phyloP scores from a whole-genome alignment of 1,139 yeast genomes.

The Wickerhamomyces sp. region DNA sequence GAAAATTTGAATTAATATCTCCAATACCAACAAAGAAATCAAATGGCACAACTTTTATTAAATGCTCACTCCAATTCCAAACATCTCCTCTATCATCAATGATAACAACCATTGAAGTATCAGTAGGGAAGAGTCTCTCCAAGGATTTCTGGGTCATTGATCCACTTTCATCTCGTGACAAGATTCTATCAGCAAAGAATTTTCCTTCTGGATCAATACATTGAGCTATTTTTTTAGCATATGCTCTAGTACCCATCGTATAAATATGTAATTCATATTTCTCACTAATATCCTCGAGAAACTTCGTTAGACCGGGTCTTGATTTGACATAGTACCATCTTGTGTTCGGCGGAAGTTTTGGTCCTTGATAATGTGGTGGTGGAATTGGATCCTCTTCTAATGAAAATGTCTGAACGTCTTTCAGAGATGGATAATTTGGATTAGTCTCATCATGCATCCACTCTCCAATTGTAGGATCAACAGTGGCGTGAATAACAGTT shows the following conservation, averaged over 20 bases:
- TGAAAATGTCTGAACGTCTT: slow-evolving; percentile 73
- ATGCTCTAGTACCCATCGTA: slow-evolving; percentile 98
- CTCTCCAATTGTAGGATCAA: slow-evolving; percentile 94
- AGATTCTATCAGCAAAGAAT: slow-evolving; percentile 85
- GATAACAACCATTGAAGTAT: slow-evolving; percentile 92
- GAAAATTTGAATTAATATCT: slow-evolving; percentile 88
- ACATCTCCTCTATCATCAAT: slow-evolving; percentile 98
- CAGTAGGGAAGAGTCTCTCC: slow-evolving; percentile 88
- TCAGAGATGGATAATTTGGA: slow-evolving; percentile 80
- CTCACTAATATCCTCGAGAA: slow-evolving; percentile 57
- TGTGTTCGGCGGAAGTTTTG: slow-evolving; percentile 46
- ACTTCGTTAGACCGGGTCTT: slow-evolving; percentile 79
- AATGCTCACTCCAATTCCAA: slow-evolving; percentile 95
- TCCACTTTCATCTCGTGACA: slow-evolving; percentile 94
- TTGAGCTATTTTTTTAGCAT: slow-evolving; percentile 85
- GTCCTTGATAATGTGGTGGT: slow-evolving; percentile 54
- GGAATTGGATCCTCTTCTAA: slow-evolving; percentile 69
- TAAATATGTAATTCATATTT: slow-evolving; percentile 89
- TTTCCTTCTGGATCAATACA: slow-evolving; percentile 87
- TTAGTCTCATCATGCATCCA: slow-evolving; percentile 87
- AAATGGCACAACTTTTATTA: slow-evolving; percentile 90
- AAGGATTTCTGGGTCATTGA: slow-evolving; percentile 85
- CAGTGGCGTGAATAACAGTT: slow-evolving; percentile 96
- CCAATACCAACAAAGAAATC: slow-evolving; percentile 97
- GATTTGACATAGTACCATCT: slow-evolving; percentile 92